phyloP scores from a whole-genome alignment of 2,329 filamentous ascomycete species.

The Lanzia echinophila region DNA sequence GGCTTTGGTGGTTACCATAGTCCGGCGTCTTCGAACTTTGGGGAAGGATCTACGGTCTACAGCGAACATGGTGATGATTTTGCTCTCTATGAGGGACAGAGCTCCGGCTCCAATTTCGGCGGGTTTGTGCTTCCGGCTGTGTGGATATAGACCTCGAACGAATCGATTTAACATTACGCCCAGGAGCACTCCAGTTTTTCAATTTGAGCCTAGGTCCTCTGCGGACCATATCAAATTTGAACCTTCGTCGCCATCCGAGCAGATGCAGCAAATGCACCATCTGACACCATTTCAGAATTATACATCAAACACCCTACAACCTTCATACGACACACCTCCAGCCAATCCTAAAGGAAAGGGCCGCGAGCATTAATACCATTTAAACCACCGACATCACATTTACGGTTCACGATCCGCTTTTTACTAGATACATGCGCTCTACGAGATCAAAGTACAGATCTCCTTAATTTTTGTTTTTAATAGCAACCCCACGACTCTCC shows the following conservation, averaged over 20 bases:
- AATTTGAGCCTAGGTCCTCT: conserved; percentile 20
- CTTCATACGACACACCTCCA: conserved; percentile 23
- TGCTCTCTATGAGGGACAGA: conserved; percentile 30
- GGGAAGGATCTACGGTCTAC: conserved; percentile 55
- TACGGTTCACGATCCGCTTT: conserved; percentile 11
- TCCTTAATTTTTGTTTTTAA: conserved; percentile 19
- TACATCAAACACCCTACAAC: conserved; percentile 17
- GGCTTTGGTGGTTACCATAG: conserved; percentile 47
- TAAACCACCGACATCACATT: conserved; percentile 11
- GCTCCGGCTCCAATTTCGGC: conserved; percentile 29
- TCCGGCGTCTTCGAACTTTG: conserved; percentile 55
- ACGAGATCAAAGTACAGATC: conserved; percentile 8
- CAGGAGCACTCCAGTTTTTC: conserved; percentile 28
- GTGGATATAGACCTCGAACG: conserved; percentile 31
- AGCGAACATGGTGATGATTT: conserved; percentile 53
- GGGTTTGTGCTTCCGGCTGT: conserved; percentile 33
- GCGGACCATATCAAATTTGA: conserved; percentile 23
- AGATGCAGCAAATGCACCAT: conserved; percentile 13
- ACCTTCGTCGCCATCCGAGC: conserved; percentile 12
- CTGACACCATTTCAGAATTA: conserved; percentile 12
- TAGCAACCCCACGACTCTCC: conserved; percentile 16
- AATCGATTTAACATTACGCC: conserved; percentile 29
- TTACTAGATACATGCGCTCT: not conserved
- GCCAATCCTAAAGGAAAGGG: conserved; percentile 27
- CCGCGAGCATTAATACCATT: conserved; percentile 25